phyloP scores from a whole-genome alignment of 2,329 filamentous ascomycete species.

The Basipetospora chlamydospora region DNA sequence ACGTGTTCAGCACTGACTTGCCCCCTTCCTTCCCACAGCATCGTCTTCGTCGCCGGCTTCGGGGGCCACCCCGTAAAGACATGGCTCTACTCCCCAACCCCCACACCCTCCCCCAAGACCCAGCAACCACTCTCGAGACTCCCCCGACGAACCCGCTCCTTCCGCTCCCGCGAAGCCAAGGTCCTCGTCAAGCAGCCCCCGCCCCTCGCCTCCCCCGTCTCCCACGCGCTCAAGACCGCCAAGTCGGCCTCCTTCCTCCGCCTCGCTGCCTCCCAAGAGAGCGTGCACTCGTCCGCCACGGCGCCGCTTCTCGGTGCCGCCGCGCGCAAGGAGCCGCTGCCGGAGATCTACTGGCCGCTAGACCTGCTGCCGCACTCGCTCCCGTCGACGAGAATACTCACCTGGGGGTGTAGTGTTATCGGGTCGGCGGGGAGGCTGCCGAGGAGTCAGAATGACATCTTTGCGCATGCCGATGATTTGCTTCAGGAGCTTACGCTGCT shows the following conservation, averaged over 20 bases:
- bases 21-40: conserved; percentile 13
- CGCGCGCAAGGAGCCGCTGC: conserved; percentile 2
- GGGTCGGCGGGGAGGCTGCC: conserved; percentile 12
- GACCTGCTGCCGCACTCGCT: conserved; percentile 17
- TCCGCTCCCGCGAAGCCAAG: conserved; percentile 1
- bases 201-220: background rate
- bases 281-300: too few relatives aligned
- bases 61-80: conserved; percentile 18
- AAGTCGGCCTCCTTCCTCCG: conserved; percentile 11
- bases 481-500: conserved; percentile 13
- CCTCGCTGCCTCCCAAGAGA: background rate
- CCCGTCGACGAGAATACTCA: conserved; percentile 14
- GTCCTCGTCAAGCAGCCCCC: conserved; percentile 9
- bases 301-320: too few relatives aligned
- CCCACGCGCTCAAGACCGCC: conserved; percentile 8
- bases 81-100: conserved; percentile 11
- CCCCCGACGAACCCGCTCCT: conserved; percentile 12
- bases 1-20: too few relatives aligned
- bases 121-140: conserved; percentile 8
- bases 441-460: conserved; percentile 14
- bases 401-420: conserved; percentile 17
- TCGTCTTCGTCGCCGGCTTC: conserved; percentile 17
- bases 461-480: conserved; percentile 15
- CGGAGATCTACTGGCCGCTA: conserved; percentile 16
- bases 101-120: conserved; percentile 7